phyloP scores from a whole-genome alignment of 2,329 filamentous ascomycete genomes.

The Aureobasidium vineae region DNA sequence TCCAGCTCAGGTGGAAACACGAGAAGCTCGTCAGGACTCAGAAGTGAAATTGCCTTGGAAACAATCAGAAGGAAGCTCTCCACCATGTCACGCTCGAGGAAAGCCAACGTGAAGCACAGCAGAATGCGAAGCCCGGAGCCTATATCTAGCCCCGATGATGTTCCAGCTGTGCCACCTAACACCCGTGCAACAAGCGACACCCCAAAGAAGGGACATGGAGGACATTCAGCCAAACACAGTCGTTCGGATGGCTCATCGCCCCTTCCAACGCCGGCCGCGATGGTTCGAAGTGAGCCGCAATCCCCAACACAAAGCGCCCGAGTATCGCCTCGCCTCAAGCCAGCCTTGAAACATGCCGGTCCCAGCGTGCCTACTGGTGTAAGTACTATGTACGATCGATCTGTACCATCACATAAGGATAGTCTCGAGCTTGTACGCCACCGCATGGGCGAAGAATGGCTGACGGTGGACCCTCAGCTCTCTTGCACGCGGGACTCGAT shows the following conservation, averaged over 20 bases:
- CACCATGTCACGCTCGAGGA: background rate
- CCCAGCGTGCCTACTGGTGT: slow-evolving; percentile 30
- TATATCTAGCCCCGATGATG: slow-evolving; percentile 1
- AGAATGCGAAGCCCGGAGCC: background rate
- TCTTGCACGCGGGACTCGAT: slow-evolving; percentile 35
- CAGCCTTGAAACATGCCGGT: background rate
- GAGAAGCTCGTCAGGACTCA: background rate
- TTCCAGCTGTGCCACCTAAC: background rate
- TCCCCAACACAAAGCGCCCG: background rate
- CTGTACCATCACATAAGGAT: slow-evolving; percentile 34
- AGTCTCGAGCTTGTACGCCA: slow-evolving; percentile 35
- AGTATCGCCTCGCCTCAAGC: slow-evolving; percentile 3
- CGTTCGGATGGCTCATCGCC: background rate
- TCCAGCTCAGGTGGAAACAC: background rate
- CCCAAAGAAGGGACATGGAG: background rate
- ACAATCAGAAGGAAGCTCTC: slow-evolving; percentile 10
- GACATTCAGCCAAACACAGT: background rate
- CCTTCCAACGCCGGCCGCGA: too few species aligned
- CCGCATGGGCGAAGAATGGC: slow-evolving; percentile 29
- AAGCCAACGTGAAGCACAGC: background rate
- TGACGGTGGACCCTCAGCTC: slow-evolving; percentile 31
- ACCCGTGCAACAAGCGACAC: background rate
- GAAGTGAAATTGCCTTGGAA: background rate
- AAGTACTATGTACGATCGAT: slow-evolving; percentile 31
- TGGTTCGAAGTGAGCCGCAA: background rate